Evolutionary conservation across 148 eudicot species (phyloP).

Genomic region (Chenopodium quinoa): DNA sequence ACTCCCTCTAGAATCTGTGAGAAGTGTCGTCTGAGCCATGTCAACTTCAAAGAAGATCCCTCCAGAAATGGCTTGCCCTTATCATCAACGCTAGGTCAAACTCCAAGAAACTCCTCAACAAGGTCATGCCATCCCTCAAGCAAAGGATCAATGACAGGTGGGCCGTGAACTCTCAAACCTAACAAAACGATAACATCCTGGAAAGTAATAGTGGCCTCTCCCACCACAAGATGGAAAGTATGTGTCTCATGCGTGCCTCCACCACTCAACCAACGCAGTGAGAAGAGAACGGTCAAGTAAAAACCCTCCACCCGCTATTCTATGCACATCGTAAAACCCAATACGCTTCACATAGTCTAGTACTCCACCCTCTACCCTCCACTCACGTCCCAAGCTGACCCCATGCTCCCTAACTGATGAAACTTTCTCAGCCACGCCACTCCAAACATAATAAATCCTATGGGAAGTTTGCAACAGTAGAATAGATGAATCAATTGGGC

Average conservation of each 20-base stretch:
- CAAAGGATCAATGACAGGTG: too few species aligned
- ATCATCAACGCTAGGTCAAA: neutral
- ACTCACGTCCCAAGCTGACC: neutral
- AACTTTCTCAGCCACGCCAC: neutral
- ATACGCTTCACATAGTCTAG: neutral
- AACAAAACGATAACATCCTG: constrained; percentile 10
- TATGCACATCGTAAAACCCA: neutral
- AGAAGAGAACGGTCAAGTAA: constrained; percentile 1
- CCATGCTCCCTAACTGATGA: neutral
- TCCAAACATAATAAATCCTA: neutral
- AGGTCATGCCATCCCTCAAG: neutral
- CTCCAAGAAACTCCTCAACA: neutral
- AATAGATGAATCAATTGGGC: neutral
- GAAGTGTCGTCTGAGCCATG: neutral
- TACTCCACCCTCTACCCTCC: too few species aligned
- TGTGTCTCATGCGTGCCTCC: constrained; percentile 24
- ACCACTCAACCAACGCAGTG: constrained; percentile 19
- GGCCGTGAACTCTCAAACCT: constrained; percentile 1
- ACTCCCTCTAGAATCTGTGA: neutral
- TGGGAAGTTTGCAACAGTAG: neutral
- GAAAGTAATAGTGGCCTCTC: constrained; percentile 16
- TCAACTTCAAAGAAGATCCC: neutral
- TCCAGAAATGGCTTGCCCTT: neutral
- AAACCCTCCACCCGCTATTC: neutral
- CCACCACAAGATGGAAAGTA: constrained; percentile 9